Conservation (phyloP, 1,284 basidiomycete species). For the Rhizopogon hawkerae region DNA sequence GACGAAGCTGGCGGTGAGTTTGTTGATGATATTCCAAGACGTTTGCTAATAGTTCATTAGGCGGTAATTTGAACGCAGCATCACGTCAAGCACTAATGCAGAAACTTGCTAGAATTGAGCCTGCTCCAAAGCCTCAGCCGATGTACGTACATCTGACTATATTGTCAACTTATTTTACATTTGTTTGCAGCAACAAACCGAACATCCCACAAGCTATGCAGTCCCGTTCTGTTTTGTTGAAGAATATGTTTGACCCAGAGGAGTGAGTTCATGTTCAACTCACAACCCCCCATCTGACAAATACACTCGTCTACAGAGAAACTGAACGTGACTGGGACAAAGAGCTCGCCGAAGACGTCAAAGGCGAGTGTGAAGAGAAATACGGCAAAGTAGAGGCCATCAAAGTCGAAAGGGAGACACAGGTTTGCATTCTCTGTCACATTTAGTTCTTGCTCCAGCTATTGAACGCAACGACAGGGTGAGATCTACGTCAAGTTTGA, state of each 20-base stretch:
- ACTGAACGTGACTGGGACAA: constrained; percentile 94
- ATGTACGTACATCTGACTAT: constrained; percentile 37
- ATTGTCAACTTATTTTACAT: constrained; percentile 10
- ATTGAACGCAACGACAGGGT: constrained; percentile 49
- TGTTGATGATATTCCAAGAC: not conserved
- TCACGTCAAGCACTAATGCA: constrained; percentile 98
- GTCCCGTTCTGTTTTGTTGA: constrained; percentile 78
- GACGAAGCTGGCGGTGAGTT: constrained; percentile 70
- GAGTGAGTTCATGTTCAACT: constrained; percentile 50
- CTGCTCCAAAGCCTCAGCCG: constrained; percentile 48
- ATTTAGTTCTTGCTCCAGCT: not conserved
- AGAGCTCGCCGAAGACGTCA: constrained; percentile 94
- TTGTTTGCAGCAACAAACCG: constrained; percentile 42
- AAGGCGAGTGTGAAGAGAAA: constrained; percentile 85
- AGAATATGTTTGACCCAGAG: constrained; percentile 96
- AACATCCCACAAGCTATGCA: constrained; percentile 74
- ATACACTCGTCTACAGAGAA: constrained; percentile 49
- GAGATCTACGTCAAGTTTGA: constrained; percentile 97
- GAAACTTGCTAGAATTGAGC: constrained; percentile 91
- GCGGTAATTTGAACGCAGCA: constrained; percentile 90
- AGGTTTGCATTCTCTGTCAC: constrained; percentile 42
- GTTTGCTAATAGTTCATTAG: constrained; percentile 29
- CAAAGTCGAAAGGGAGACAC: constrained; percentile 90
- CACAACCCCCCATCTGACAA: not conserved
- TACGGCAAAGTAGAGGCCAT: constrained; percentile 85